These are phyloP conservation scores for Grigorovia transvaalensis DNA, from an alignment of 805 yeast species.

Conservation along the genomic window DNA sequence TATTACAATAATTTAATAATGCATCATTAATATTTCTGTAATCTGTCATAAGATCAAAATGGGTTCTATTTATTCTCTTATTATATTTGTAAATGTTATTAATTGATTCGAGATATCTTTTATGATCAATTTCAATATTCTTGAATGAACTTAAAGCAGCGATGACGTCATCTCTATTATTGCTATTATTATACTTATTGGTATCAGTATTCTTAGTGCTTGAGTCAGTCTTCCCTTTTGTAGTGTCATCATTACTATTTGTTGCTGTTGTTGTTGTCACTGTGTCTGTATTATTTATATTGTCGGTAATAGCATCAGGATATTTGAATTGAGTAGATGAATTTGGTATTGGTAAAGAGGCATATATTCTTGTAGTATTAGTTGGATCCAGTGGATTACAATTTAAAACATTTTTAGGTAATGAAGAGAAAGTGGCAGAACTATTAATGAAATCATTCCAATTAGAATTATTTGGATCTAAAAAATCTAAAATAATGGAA, in stretches of 20 bases:
- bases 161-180: background rate
- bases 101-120: constrained; percentile 18
- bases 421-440: constrained; percentile 25
- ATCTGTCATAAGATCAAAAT: constrained; percentile 16
- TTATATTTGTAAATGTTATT: constrained; percentile 23
- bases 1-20: constrained; percentile 18
- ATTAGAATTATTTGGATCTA: constrained; percentile 26
- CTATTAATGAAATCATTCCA: constrained; percentile 28
- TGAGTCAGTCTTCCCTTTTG: too few relatives aligned
- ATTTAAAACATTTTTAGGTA: constrained; percentile 25
- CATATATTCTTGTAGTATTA: constrained; percentile 26
- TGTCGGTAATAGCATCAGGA: constrained; percentile 7
- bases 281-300: too few relatives aligned
- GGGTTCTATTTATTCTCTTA: constrained; percentile 19
- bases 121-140: constrained; percentile 22
- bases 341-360: constrained; percentile 24
- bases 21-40: constrained; percentile 21
- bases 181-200: constrained; percentile 1
- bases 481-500: constrained; percentile 24
- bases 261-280: too few relatives aligned
- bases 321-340: constrained; percentile 16
- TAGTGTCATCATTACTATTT: too few relatives aligned
- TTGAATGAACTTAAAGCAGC: constrained; percentile 7
- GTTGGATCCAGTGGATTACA: constrained; percentile 30
- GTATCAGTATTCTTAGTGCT: background rate